phyloP scores from a whole-genome alignment of 768 basidiomycete species.

The Russula sp. region DNA sequence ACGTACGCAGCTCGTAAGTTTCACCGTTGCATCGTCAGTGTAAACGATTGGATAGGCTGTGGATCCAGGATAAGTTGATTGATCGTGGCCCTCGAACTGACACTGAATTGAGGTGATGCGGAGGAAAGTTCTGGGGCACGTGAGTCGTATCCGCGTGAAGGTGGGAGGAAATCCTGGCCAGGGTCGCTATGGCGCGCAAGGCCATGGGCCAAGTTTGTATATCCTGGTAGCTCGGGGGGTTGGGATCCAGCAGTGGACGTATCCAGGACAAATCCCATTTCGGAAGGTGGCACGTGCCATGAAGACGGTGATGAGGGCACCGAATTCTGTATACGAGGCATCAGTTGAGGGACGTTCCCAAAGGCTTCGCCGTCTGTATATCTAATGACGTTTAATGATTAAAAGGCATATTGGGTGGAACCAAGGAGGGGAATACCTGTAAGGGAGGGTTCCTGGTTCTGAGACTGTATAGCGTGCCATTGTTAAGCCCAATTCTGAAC shows the following conservation, averaged over 20 bases:
- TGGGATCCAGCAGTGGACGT: neutral
- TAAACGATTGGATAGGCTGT: slow-evolving; percentile 31
- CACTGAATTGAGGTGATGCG: neutral
- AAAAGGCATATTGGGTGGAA: neutral
- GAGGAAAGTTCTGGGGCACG: neutral
- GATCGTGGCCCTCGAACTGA: neutral
- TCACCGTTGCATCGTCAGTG: slow-evolving; percentile 77
- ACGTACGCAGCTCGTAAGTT: slow-evolving; percentile 69
- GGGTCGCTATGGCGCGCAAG: neutral
- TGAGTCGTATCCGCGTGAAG: neutral
- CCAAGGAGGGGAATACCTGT: slow-evolving; percentile 6
- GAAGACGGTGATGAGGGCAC: neutral
- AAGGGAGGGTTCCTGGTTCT: neutral
- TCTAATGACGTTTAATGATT: neutral
- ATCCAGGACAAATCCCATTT: neutral
- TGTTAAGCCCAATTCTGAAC: neutral
- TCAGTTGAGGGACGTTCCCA: neutral
- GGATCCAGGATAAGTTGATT: neutral
- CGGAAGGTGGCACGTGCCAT: neutral
- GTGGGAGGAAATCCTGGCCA: neutral
- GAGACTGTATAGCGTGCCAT: neutral
- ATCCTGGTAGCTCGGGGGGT: neutral
- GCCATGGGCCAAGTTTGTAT: neutral
- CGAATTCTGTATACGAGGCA: neutral
- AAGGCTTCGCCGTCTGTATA: neutral